phyloP scores from a whole-genome alignment of 225 moss, liverwort and hornwort genomes.

The Straminergon stramineum region DNA sequence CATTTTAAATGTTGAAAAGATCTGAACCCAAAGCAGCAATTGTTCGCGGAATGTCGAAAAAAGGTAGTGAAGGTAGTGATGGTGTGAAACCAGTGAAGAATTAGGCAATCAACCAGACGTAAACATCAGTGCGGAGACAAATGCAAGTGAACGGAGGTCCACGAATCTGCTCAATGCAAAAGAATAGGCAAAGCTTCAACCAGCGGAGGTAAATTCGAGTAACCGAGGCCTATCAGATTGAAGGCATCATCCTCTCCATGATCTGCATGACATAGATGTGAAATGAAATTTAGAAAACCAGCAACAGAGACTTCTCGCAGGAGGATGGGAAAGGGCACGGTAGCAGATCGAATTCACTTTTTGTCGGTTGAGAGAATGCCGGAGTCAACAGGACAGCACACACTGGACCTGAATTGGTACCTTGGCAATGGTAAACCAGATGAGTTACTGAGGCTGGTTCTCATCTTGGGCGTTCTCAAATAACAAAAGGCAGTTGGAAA shows the following conservation, averaged over 20 bases:
- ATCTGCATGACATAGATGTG: background rate
- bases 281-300: background rate
- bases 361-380: conserved; percentile 40
- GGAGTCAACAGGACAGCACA: conserved; percentile 1
- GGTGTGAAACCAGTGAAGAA: background rate
- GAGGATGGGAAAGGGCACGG: conserved; percentile 22
- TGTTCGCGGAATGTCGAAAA: background rate
- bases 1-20: background rate
- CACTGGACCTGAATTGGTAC: background rate
- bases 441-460: background rate
- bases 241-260: background rate
- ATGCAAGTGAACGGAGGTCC: background rate
- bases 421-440: background rate
- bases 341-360: background rate
- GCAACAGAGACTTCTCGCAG: background rate
- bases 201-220: background rate
- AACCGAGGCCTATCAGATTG: background rate
- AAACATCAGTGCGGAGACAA: background rate
- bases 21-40: background rate
- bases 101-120: background rate
- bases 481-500: background rate
- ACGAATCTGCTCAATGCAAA: background rate
- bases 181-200: background rate
- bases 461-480: background rate
- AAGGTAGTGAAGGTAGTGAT: background rate